Evolutionary conservation across 225 moss, liverwort and hornwort species (phyloP).

Genomic region (Bryum argenteum): DNA sequence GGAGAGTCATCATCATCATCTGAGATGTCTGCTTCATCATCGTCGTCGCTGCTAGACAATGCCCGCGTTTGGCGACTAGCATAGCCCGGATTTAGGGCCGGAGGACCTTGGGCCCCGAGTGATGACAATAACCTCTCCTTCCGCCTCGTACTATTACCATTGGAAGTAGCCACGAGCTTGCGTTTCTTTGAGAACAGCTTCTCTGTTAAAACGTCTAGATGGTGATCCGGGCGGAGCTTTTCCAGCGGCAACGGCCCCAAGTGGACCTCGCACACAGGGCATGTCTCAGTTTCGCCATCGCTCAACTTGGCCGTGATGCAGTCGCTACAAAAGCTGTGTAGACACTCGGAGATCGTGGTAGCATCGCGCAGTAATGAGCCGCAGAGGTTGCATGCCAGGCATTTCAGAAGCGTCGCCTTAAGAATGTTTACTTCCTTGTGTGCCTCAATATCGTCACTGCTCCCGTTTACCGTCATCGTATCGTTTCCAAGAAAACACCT

Average conservation of each 20-base stretch:
- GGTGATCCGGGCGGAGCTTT: slow-evolving; percentile 94
- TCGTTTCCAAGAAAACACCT: too few relatives aligned
- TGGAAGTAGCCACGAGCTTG: slow-evolving; percentile 68
- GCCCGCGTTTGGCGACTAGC: slow-evolving; percentile 79
- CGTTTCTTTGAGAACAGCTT: slow-evolving; percentile 86
- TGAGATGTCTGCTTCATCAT: slow-evolving; percentile 52
- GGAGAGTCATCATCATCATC: slow-evolving; percentile 58
- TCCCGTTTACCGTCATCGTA: slow-evolving; percentile 70
- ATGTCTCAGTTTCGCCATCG: slow-evolving; percentile 86
- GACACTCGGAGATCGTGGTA: slow-evolving; percentile 95
- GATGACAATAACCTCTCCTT: slow-evolving; percentile 95
- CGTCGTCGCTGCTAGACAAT: slow-evolving; percentile 56
- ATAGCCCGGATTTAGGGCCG: slow-evolving; percentile 78
- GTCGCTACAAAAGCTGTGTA: slow-evolving; percentile 87
- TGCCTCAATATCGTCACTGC: slow-evolving; percentile 54
- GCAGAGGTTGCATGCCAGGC: slow-evolving; percentile 90
- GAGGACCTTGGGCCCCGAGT: slow-evolving; percentile 80
- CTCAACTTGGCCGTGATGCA: slow-evolving; percentile 80
- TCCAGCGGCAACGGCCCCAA: slow-evolving; percentile 90
- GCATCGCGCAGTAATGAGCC: slow-evolving; percentile 74
- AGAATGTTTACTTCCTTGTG: slow-evolving; percentile 69
- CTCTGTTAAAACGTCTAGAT: slow-evolving; percentile 84
- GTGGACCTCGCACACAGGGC: slow-evolving; percentile 90
- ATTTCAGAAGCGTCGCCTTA: slow-evolving; percentile 71
- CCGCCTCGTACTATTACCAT: slow-evolving; percentile 58